A percentile compares a stretch with the other conserved stretches of the same genome.
These are phyloP conservation scores for Leptomonas pyrrhocoris DNA, from an alignment of 208 protist genomes.

Conservation along the genomic window DNA sequence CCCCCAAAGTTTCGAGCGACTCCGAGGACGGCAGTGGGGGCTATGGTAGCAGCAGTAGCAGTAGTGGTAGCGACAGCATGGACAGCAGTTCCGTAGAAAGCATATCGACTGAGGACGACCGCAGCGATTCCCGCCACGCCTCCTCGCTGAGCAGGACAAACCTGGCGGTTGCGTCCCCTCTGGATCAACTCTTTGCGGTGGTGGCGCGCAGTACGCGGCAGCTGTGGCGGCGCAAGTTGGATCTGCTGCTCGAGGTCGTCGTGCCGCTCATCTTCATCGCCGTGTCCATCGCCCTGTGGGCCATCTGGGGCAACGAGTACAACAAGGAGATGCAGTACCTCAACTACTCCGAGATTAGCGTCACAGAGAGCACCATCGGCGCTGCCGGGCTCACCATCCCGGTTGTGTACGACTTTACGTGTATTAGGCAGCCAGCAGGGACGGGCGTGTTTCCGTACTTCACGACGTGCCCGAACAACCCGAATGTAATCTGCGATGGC, in stretches of 20 bases:
- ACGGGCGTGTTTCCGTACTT: slow-evolving; percentile 7
- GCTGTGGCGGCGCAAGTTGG: slow-evolving; percentile 29
- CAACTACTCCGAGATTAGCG: background rate
- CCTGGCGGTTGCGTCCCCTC: background rate
- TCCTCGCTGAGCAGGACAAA: background rate
- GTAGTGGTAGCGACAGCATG: background rate
- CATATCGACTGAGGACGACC: background rate
- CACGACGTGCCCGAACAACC: background rate
- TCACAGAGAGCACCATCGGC: background rate
- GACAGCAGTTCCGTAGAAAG: background rate
- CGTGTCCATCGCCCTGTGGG: slow-evolving; percentile 36
- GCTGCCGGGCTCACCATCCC: slow-evolving; percentile 12
- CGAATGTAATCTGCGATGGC: slow-evolving; percentile 28
- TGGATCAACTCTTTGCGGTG: slow-evolving; percentile 39
- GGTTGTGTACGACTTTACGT: slow-evolving; percentile 16
- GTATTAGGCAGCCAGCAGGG: slow-evolving; percentile 13
- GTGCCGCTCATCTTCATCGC: slow-evolving; percentile 51
- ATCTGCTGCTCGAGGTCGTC: slow-evolving; percentile 39
- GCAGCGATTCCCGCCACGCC: background rate
- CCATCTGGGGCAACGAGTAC: slow-evolving; percentile 33
- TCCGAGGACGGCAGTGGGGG: background rate
- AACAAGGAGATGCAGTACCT: slow-evolving; percentile 18
- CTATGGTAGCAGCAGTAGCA: background rate
- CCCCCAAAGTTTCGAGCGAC: too few species aligned
- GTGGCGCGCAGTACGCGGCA: slow-evolving; percentile 36